Percentiles rank a stretch among this genome's conserved stretches.
These are phyloP conservation scores for Yamadazyma ubonensis DNA, from an alignment of 805 yeast genomes.

Conservation along the genomic window DNA sequence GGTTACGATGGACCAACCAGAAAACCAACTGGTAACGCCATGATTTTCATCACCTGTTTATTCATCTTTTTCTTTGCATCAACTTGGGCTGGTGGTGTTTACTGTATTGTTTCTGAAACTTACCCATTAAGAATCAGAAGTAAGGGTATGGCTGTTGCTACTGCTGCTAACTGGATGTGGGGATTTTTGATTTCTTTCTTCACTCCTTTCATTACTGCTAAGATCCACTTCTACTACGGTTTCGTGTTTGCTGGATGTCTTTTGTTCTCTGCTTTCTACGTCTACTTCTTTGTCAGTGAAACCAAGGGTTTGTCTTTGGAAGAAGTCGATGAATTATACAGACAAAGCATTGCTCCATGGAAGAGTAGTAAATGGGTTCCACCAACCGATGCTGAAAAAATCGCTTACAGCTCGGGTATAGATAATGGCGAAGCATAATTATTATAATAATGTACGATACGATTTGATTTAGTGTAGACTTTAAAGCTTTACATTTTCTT, in stretches of 20 bases:
- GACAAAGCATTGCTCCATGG: slow-evolving; percentile 37
- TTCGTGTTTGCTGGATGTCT: slow-evolving; percentile 64
- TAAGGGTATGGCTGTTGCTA: slow-evolving; percentile 62
- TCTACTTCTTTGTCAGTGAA: slow-evolving; percentile 70
- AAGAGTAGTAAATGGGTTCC: slow-evolving; percentile 52
- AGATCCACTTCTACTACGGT: slow-evolving; percentile 65
- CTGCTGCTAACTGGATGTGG: slow-evolving; percentile 65
- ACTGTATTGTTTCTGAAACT: slow-evolving; percentile 62
- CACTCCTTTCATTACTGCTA: slow-evolving; percentile 61
- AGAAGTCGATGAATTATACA: slow-evolving; percentile 72
- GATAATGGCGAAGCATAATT: slow-evolving; percentile 8
- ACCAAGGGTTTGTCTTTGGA: slow-evolving; percentile 81
- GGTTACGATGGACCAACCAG: slow-evolving; percentile 40
- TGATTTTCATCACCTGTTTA: slow-evolving; percentile 64
- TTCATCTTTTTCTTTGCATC: slow-evolving; percentile 67
- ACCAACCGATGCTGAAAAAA: slow-evolving; percentile 21
- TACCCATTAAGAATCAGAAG: slow-evolving; percentile 65
- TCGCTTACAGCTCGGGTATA: slow-evolving; percentile 9
- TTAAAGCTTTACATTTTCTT: background rate
- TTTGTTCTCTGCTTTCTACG: slow-evolving; percentile 62
- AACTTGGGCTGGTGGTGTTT: slow-evolving; percentile 72
- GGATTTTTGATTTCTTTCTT: slow-evolving; percentile 61
- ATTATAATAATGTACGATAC: slow-evolving; percentile 3
- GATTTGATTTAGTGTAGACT: background rate
- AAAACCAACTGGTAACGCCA: slow-evolving; percentile 55